phyloP scores from a whole-genome alignment of 1,284 basidiomycete species.

The Melampsora larici-populina region DNA sequence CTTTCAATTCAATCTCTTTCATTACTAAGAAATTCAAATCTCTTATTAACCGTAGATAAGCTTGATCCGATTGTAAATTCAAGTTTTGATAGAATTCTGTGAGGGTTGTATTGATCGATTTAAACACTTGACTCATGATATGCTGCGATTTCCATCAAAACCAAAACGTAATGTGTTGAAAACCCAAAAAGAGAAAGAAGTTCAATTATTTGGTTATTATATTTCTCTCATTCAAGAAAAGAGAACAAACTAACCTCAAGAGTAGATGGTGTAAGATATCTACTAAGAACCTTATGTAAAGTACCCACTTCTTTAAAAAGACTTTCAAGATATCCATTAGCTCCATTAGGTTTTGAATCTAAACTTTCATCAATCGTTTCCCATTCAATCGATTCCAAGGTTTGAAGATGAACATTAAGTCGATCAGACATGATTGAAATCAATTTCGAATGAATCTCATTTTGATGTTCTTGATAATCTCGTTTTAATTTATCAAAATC shows the following conservation, averaged over 20 bases:
- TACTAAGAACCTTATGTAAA: constrained; percentile 89
- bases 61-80: constrained; percentile 72
- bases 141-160: constrained; percentile 58
- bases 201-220: not conserved
- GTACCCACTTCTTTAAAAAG: constrained; percentile 93
- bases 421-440: constrained; percentile 98
- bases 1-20: constrained; percentile 48
- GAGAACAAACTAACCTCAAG: constrained; percentile 66
- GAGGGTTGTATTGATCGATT: constrained; percentile 80
- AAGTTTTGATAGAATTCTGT: constrained; percentile 77
- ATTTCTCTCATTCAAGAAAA: not conserved
- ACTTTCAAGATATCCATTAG: constrained; percentile 80
- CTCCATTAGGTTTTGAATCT: constrained; percentile 55
- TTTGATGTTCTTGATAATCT: constrained; percentile 98
- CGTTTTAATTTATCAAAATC: constrained; percentile 98
- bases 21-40: constrained; percentile 47
- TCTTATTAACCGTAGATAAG: constrained; percentile 61
- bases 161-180: constrained; percentile 16
- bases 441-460: constrained; percentile 95
- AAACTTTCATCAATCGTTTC: constrained; percentile 54
- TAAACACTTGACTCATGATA: constrained; percentile 87
- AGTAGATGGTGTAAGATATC: constrained; percentile 72
- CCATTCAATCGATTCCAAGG: constrained; percentile 69
- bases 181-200: constrained; percentile 8
- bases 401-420: constrained; percentile 68